Evolutionary conservation across 768 basidiomycete species (phyloP).

Genomic region (Asterophora lycoperdoides): DNA sequence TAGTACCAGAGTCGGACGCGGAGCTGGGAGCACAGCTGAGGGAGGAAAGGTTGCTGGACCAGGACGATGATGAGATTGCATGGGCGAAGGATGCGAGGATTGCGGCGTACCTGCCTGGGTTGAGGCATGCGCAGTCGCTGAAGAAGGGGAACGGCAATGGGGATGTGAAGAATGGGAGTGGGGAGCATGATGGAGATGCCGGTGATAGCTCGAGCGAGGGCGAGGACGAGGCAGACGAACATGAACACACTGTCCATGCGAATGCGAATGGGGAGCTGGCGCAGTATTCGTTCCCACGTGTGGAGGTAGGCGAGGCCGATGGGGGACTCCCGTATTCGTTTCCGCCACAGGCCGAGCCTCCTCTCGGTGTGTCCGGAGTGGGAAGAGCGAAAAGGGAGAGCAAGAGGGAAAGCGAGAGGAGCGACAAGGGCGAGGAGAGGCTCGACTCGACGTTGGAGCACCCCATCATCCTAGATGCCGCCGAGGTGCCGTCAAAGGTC

Average conservation of each 20-base stretch:
- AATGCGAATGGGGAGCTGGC: constrained; percentile 7
- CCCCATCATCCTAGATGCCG: constrained; percentile 2
- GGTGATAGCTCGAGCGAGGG: background rate
- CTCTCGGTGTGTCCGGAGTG: too few species aligned
- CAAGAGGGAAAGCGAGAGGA: background rate
- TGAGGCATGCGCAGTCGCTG: constrained; percentile 2
- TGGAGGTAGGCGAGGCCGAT: background rate
- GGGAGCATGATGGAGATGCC: background rate
- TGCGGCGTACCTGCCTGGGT: constrained; percentile 13
- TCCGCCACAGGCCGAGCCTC: background rate
- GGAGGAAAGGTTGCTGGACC: constrained; percentile 11
- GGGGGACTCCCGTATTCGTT: constrained; percentile 17
- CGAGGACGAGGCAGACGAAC: background rate
- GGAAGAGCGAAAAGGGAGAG: background rate
- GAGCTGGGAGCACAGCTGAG: constrained; percentile 15
- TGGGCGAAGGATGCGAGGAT: constrained; percentile 12
- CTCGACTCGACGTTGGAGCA: constrained; percentile 3
- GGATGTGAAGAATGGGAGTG: background rate
- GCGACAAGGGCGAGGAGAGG: background rate
- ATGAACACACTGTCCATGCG: background rate
- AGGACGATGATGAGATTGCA: constrained; percentile 12
- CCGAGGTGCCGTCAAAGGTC: background rate
- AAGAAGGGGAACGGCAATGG: background rate
- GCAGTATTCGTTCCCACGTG: constrained; percentile 13
- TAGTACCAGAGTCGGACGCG: constrained; percentile 4